phyloP scores from a whole-genome alignment of 495 filamentous ascomycete species.

The Daldinia decipiens region DNA sequence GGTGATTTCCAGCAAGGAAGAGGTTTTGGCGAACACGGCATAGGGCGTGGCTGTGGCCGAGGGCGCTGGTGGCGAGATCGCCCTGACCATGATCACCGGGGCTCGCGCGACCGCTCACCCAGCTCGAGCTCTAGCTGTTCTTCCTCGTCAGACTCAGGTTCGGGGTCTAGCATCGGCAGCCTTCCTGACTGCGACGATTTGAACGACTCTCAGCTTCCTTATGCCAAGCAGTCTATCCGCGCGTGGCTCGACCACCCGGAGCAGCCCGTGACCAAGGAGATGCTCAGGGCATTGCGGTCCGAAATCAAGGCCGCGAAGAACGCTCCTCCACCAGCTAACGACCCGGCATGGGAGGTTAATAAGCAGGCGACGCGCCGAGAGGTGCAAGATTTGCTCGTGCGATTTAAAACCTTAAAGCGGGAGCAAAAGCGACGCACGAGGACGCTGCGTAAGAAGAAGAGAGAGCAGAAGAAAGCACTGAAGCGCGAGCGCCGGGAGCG shows the following conservation, averaged over 20 bases:
- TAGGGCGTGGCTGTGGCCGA: background rate
- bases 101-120: constrained; percentile 26
- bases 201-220: constrained; percentile 53
- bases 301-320: constrained; percentile 55
- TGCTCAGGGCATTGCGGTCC: constrained; percentile 49
- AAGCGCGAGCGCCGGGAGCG: constrained; percentile 44
- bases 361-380: constrained; percentile 48
- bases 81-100: background rate
- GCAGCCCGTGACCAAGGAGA: constrained; percentile 55
- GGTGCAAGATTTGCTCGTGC: constrained; percentile 51
- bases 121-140: constrained; percentile 29
- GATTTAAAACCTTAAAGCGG: constrained; percentile 55
- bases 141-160: constrained; percentile 46
- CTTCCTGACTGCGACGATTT: constrained; percentile 60
- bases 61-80: constrained; percentile 9
- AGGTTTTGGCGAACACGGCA: background rate
- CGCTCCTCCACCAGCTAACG: constrained; percentile 16
- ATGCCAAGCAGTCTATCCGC: constrained; percentile 49
- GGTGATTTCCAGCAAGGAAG: too few species aligned
- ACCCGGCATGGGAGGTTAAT: constrained; percentile 27
- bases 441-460: constrained; percentile 19
- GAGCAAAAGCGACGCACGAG: constrained; percentile 47
- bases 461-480: constrained; percentile 41
- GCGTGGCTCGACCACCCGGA: constrained; percentile 57
- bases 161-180: constrained; percentile 53